Conservation (phyloP, 2,329 filamentous ascomycete genomes). For the Arachnomyces sp. region DNA sequence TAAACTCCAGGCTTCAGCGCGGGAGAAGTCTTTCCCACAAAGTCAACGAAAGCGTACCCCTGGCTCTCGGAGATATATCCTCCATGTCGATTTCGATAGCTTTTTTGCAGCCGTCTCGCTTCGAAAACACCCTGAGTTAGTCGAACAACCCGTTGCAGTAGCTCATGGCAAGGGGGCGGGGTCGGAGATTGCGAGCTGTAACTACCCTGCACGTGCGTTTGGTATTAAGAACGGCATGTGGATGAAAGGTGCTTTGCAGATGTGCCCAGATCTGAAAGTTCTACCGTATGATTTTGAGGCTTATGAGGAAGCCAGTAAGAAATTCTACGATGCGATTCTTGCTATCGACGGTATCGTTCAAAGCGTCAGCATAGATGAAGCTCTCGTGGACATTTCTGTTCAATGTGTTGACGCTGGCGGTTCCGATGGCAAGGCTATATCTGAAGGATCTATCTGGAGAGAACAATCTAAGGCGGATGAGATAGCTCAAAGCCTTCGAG, state of each 20-base stretch:
- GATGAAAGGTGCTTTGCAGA: conserved; percentile 83
- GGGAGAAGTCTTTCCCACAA: conserved; percentile 52
- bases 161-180: conserved; percentile 78
- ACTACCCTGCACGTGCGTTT: conserved; percentile 79
- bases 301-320: conserved; percentile 82
- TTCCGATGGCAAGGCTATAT: conserved; percentile 57
- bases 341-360: conserved; percentile 76
- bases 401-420: conserved; percentile 59
- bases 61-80: conserved; percentile 68
- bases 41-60: conserved; percentile 48
- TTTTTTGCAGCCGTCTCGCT: conserved; percentile 94
- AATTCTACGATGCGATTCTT: conserved; percentile 81
- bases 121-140: conserved; percentile 66
- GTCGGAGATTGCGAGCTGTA: conserved; percentile 95
- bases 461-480: conserved; percentile 74
- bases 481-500: conserved; percentile 60
- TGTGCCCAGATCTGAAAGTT: conserved; percentile 80
- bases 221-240: conserved; percentile 98
- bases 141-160: conserved; percentile 75
- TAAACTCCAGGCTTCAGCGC: conserved; percentile 71
- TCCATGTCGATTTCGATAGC: conserved; percentile 97
- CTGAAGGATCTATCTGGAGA: conserved; percentile 62
- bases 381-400: conserved; percentile 72
- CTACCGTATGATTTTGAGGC: conserved; percentile 93
- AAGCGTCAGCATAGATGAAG: conserved; percentile 95